A percentile compares a stretch with the other conserved stretches of the same genome.
These are phyloP conservation scores for Quercus phellos DNA, from an alignment of 331 rosid genomes.

Conservation along the genomic window DNA sequence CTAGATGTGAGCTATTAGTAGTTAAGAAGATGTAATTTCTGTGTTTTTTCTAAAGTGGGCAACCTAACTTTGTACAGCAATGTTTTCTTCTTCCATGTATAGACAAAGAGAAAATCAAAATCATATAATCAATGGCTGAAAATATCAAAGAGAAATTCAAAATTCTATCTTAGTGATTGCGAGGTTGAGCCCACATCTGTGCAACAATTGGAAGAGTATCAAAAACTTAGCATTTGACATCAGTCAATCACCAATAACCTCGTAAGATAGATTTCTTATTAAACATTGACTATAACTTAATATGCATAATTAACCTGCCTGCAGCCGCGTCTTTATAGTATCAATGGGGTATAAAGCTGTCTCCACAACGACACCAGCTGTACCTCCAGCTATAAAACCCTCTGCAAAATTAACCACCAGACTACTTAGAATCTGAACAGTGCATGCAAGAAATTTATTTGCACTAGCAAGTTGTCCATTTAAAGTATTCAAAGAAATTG, in stretches of 20 bases:
- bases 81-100: not conserved
- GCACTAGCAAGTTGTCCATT: not conserved
- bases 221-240: not conserved
- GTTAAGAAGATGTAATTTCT: not conserved
- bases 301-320: constrained; percentile 33
- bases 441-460: not conserved
- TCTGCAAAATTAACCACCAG: constrained; percentile 33
- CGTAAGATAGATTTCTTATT: not conserved
- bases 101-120: not conserved
- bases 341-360: constrained; percentile 73
- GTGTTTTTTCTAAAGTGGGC: not conserved
- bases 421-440: not conserved
- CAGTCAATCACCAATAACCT: not conserved
- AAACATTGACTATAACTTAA: not conserved
- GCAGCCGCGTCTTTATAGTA: constrained; percentile 77
- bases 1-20: not conserved
- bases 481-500: not conserved
- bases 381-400: constrained; percentile 65
- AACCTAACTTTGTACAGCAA: not conserved
- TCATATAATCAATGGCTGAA: not conserved
- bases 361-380: constrained; percentile 71
- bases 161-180: not conserved
- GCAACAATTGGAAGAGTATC: not conserved
- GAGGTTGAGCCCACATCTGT: not conserved
- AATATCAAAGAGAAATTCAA: not conserved